Conservation (phyloP, 2,329 filamentous ascomycete species). For the Aureobasidium sp. region DNA sequence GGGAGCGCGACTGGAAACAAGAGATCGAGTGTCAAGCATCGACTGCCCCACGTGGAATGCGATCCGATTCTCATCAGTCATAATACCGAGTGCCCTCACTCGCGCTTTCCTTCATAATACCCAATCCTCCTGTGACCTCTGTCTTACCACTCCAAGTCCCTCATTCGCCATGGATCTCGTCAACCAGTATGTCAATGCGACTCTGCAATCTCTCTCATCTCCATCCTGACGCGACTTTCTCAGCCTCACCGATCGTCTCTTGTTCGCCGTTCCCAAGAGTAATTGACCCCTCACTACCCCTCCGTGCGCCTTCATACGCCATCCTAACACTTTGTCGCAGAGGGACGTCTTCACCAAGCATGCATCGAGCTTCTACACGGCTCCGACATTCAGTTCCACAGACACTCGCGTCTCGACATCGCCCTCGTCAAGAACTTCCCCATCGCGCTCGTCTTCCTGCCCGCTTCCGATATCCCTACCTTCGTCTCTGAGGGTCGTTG, state of each 20-base stretch:
- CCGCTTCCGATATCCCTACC: slow-evolving; percentile 92
- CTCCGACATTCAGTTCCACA: slow-evolving; percentile 92
- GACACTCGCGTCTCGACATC: slow-evolving; percentile 92
- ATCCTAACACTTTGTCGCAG: slow-evolving; percentile 10
- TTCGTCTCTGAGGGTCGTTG: slow-evolving; percentile 94
- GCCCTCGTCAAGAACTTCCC: slow-evolving; percentile 95
- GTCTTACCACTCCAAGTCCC: not conserved
- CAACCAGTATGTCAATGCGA: slow-evolving; percentile 26
- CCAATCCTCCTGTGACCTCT: not conserved
- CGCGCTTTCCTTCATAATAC: not conserved
- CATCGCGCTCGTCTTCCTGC: slow-evolving; percentile 93
- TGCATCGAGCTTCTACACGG: slow-evolving; percentile 86
- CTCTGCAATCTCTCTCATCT: not conserved
- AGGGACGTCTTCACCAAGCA: slow-evolving; percentile 86
- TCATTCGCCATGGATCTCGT: slow-evolving; percentile 29
- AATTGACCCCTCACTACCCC: slow-evolving; percentile 39
- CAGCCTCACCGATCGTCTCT: slow-evolving; percentile 83
- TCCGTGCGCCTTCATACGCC: not conserved
- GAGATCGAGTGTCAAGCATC: not conserved
- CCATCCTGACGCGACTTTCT: slow-evolving; percentile 18
- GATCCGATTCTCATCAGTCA: slow-evolving; percentile 12
- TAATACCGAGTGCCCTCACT: not conserved
- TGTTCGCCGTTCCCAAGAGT: slow-evolving; percentile 99
- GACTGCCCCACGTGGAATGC: slow-evolving; percentile 12
- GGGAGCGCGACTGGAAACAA: not conserved